phyloP scores from a whole-genome alignment of 108 stramenopile genomes.

The Hondaea fermentalgiana region DNA sequence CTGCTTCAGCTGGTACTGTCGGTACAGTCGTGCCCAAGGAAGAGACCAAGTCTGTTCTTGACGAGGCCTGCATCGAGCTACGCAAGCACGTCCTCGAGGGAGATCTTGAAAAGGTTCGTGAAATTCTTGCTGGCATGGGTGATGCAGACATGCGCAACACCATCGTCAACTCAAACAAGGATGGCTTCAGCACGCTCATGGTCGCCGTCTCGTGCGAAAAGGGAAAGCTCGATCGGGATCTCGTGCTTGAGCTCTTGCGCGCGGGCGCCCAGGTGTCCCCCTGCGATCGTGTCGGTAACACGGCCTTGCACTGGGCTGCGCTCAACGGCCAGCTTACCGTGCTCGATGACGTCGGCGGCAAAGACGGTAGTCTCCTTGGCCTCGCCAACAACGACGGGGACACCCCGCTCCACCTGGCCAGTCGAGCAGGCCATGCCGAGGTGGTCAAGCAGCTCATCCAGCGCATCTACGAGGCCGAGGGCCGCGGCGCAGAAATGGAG shows the following conservation, averaged over 20 bases:
- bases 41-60: background rate
- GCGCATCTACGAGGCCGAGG: background rate
- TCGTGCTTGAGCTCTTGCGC: slow-evolving; percentile 6
- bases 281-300: background rate
- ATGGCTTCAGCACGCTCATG: slow-evolving; percentile 8
- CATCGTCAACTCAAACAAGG: background rate
- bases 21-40: background rate
- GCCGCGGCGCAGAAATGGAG: too few species aligned
- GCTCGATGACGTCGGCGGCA: background rate
- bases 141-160: background rate
- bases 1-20: background rate
- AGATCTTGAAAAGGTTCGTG: background rate
- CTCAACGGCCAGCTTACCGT: background rate
- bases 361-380: background rate
- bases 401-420: slow-evolving; percentile 23
- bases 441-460: background rate
- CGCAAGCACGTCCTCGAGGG: background rate
- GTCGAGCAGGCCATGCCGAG: background rate
- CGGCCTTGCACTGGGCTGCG: slow-evolving; percentile 11
- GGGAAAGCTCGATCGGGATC: background rate
- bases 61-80: background rate
- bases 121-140: background rate
- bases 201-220: slow-evolving; percentile 5
- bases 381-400: background rate
- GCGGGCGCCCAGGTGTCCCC: background rate